Evolutionary conservation across 345 rosid species (phyloP).

Genomic region (Gynandropsis gynandra): DNA sequence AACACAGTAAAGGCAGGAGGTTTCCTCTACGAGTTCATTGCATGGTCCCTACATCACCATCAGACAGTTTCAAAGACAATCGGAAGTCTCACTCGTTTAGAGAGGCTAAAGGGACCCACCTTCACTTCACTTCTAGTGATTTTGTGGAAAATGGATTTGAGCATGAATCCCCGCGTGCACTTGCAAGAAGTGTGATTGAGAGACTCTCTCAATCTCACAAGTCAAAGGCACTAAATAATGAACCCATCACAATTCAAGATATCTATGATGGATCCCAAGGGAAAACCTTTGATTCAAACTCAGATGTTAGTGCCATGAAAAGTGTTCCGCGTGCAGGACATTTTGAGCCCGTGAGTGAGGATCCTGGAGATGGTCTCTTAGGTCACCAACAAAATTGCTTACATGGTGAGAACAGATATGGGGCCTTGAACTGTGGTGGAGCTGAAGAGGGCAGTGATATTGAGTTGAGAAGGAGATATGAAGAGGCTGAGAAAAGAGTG

Average conservation of each 20-base stretch:
- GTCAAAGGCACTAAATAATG: conserved; percentile 35
- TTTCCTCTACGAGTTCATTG: conserved; percentile 58
- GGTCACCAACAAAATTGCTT: conserved; percentile 27
- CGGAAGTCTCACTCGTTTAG: conserved; percentile 53
- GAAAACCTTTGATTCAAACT: conserved; percentile 33
- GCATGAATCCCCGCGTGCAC: conserved; percentile 68
- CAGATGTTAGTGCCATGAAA: conserved; percentile 37
- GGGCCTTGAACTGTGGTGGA: conserved; percentile 26
- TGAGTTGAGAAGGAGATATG: conserved; percentile 49
- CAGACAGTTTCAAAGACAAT: conserved; percentile 40
- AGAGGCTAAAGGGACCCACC: conserved; percentile 42
- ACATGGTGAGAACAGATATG: conserved; percentile 28
- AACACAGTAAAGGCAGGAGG: conserved; percentile 35
- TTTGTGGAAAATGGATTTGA: conserved; percentile 45
- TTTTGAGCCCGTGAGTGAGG: conserved; percentile 26
- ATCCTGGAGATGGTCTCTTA: conserved; percentile 28
- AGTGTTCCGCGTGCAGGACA: conserved; percentile 34
- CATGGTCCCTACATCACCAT: conserved; percentile 48
- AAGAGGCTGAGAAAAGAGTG: conserved; percentile 73
- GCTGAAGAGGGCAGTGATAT: conserved; percentile 34
- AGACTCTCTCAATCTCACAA: conserved; percentile 60
- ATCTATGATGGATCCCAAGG: conserved; percentile 41
- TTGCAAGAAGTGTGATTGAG: conserved; percentile 81
- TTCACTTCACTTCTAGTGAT: conserved; percentile 37
- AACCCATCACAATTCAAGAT: conserved; percentile 64